Percentiles rank a stretch among this genome's conserved stretches.
phyloP scores from a whole-genome alignment of 495 filamentous ascomycete genomes.

The Poronia punctata region DNA sequence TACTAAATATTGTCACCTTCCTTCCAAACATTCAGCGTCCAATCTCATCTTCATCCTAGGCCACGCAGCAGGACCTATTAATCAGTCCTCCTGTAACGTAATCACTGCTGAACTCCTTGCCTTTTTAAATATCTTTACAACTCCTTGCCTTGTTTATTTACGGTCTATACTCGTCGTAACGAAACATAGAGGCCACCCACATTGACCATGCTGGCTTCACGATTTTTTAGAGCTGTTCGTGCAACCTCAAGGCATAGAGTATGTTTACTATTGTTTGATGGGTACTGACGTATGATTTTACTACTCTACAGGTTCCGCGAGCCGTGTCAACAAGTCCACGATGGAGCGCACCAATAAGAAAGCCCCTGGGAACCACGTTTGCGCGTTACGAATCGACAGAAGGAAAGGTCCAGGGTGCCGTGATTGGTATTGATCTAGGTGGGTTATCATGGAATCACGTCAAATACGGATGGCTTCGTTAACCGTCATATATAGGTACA shows the following conservation, averaged over 20 bases:
- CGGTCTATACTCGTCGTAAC: slow-evolving; percentile 16
- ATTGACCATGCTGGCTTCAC: slow-evolving; percentile 57
- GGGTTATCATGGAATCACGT: slow-evolving; percentile 31
- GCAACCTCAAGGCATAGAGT: slow-evolving; percentile 14
- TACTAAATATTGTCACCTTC: slow-evolving; percentile 15
- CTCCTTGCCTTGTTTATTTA: slow-evolving; percentile 18
- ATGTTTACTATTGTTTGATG: slow-evolving; percentile 9
- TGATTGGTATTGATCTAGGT: slow-evolving; percentile 99
- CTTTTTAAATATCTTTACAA: too few relatives aligned
- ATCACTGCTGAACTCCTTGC: too few relatives aligned
- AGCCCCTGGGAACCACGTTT: slow-evolving; percentile 43
- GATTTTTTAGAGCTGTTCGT: slow-evolving; percentile 58
- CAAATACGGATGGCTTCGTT: slow-evolving; percentile 10
- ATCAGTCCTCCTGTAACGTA: too few relatives aligned
- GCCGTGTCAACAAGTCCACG: slow-evolving; percentile 50
- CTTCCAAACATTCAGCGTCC: slow-evolving; percentile 22
- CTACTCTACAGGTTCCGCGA: slow-evolving; percentile 55
- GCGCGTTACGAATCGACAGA: slow-evolving; percentile 74
- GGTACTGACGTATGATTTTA: slow-evolving; percentile 15
- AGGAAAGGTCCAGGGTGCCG: slow-evolving; percentile 82
- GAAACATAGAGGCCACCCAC: slow-evolving; percentile 22
- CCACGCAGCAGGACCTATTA: too few relatives aligned
- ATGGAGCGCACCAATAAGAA: slow-evolving; percentile 51
- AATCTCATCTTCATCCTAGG: slow-evolving; percentile 25
- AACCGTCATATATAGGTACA: slow-evolving; percentile 53